Evolutionary conservation across 106 monocot genomes (phyloP).

Genomic region (Posidonia australis): DNA sequence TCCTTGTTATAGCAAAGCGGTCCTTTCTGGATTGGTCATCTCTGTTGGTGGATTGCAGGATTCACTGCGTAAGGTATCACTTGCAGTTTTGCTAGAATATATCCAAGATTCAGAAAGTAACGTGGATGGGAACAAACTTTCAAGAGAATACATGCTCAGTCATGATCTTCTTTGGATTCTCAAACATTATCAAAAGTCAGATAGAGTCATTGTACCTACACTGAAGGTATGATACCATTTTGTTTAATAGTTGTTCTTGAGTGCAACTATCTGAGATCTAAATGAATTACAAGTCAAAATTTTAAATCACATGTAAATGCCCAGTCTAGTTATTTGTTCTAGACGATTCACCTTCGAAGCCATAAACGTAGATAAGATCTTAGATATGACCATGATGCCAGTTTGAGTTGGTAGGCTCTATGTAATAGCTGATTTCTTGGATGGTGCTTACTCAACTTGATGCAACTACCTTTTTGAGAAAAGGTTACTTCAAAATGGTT

Average conservation of each 20-base stretch:
- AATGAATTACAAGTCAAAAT: too few relatives aligned
- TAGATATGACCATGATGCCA: too few relatives aligned
- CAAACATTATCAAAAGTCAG: constrained; percentile 53
- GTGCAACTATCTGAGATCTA: too few relatives aligned
- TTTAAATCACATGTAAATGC: too few relatives aligned
- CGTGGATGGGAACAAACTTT: constrained; percentile 15
- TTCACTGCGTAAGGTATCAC: constrained; percentile 60
- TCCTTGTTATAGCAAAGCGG: constrained; percentile 58
- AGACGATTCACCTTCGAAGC: too few relatives aligned
- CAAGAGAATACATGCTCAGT: constrained; percentile 48
- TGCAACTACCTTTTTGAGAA: too few relatives aligned
- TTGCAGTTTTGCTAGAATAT: constrained; percentile 54
- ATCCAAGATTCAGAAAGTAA: constrained; percentile 36
- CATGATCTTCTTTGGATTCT: constrained; percentile 80
- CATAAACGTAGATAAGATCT: too few relatives aligned
- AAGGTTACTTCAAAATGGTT: not conserved
- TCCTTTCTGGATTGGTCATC: constrained; percentile 87
- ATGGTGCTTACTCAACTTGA: too few relatives aligned
- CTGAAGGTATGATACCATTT: constrained; percentile 47
- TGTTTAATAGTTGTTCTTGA: not conserved
- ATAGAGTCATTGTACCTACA: constrained; percentile 69
- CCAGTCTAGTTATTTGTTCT: too few relatives aligned
- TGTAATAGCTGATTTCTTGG: too few relatives aligned
- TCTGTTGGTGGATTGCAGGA: constrained; percentile 94
- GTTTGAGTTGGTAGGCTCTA: not conserved